These are phyloP conservation scores for Metschnikowia borealis DNA, from an alignment of 805 yeast species.

Conservation along the genomic window DNA sequence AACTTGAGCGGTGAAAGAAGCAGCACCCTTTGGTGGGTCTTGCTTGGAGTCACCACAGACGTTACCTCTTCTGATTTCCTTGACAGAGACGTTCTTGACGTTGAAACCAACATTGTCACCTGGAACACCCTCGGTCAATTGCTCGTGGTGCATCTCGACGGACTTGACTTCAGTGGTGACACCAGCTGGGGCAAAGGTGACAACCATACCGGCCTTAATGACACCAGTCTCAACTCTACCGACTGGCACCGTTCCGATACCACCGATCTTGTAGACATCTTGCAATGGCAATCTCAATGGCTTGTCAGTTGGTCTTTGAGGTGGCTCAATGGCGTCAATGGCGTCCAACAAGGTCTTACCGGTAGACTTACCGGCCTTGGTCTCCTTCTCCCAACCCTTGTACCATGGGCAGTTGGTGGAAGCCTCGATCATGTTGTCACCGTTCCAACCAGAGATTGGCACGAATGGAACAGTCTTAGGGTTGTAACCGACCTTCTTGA, in stretches of 20 bases:
- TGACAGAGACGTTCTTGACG: conserved; percentile 85
- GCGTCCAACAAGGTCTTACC: too few species aligned
- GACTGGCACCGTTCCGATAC: conserved; percentile 88
- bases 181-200: conserved; percentile 85
- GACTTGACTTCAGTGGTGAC: conserved; percentile 87
- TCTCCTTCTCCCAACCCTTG: too few species aligned
- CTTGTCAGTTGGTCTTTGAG: too few species aligned
- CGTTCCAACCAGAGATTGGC: too few species aligned
- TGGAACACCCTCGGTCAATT: conserved; percentile 73
- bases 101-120: conserved; percentile 92
- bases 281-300: too few species aligned
- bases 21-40: conserved; percentile 80
- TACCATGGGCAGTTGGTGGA: too few species aligned
- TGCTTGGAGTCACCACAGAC: conserved; percentile 85
- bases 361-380: too few species aligned
- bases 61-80: conserved; percentile 91
- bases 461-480: too few species aligned
- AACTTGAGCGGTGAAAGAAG: conserved; percentile 79
- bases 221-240: conserved; percentile 93
- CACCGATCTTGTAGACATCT: conserved; percentile 92
- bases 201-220: conserved; percentile 89
- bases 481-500: too few species aligned
- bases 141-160: conserved; percentile 86
- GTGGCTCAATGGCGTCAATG: too few species aligned
- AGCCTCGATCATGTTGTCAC: too few species aligned